These are phyloP conservation scores for Fagopyrum tataricum DNA, from an alignment of 148 eudicot genomes.

Conservation along the genomic window DNA sequence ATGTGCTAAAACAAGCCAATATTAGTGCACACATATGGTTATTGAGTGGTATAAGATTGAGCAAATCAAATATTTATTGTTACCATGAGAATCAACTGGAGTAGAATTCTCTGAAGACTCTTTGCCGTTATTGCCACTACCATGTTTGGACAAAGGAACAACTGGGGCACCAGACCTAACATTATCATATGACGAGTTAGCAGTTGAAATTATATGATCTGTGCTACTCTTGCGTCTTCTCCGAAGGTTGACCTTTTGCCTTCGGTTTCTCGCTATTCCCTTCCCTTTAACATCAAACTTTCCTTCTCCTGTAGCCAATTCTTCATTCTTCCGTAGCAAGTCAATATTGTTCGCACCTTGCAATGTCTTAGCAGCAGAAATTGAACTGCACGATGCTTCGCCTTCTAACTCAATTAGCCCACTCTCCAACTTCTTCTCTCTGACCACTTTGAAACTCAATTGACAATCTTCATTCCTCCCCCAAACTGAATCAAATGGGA, in stretches of 20 bases:
- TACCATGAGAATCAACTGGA: constrained; percentile 27
- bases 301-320: constrained; percentile 11
- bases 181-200: constrained; percentile 33
- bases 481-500: constrained; percentile 54
- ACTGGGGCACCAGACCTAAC: constrained; percentile 21
- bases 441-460: constrained; percentile 33
- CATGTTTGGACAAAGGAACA: constrained; percentile 24
- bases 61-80: background rate
- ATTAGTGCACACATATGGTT: background rate
- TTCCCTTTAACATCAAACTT: constrained; percentile 53
- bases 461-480: constrained; percentile 26
- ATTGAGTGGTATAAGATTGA: background rate
- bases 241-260: constrained; percentile 39
- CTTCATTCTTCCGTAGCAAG: constrained; percentile 18
- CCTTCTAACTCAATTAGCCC: constrained; percentile 48
- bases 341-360: constrained; percentile 25
- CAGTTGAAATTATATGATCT: constrained; percentile 30
- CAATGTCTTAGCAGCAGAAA: constrained; percentile 35
- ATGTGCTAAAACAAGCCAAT: background rate
- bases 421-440: constrained; percentile 24
- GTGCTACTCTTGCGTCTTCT: constrained; percentile 36
- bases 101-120: constrained; percentile 20
- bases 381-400: constrained; percentile 61
- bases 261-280: constrained; percentile 27
- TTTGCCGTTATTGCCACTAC: constrained; percentile 21